phyloP scores from a whole-genome alignment of 768 basidiomycete genomes.

The Russula sp. region DNA sequence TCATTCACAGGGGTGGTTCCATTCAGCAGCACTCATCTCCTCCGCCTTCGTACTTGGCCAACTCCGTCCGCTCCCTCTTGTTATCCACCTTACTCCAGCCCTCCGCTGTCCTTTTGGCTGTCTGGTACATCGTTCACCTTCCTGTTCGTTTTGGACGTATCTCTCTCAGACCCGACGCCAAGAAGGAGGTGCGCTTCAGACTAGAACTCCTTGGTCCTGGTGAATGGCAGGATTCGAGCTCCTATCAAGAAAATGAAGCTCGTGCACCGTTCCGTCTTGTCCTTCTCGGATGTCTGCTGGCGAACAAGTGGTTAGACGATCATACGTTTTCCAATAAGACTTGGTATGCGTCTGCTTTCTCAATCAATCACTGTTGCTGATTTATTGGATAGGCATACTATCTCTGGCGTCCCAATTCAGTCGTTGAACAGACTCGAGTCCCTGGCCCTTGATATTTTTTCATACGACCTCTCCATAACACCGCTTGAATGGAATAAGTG shows the following conservation, averaged over 20 bases:
- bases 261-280: conserved; percentile 66
- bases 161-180: conserved; percentile 42
- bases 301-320: conserved; percentile 85
- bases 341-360: conserved; percentile 43
- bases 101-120: conserved; percentile 65
- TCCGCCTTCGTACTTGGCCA: conserved; percentile 48
- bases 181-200: conserved; percentile 59
- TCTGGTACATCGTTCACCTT: conserved; percentile 78
- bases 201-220: conserved; percentile 44
- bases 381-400: conserved; percentile 54
- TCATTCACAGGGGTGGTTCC: conserved; percentile 9
- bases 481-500: conserved; percentile 60
- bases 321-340: conserved; percentile 89
- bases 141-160: conserved; percentile 59
- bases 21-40: conserved; percentile 35
- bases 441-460: conserved; percentile 61
- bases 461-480: conserved; percentile 63
- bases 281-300: conserved; percentile 76
- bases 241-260: conserved; percentile 45
- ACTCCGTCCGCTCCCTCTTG: conserved; percentile 62
- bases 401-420: conserved; percentile 67
- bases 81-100: conserved; percentile 77
- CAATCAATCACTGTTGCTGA: not conserved
- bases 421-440: conserved; percentile 65
- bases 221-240: conserved; percentile 36